These are phyloP conservation scores for Arthrobotrys musiformis DNA, from an alignment of 2,329 filamentous ascomycete species.

Conservation along the genomic window DNA sequence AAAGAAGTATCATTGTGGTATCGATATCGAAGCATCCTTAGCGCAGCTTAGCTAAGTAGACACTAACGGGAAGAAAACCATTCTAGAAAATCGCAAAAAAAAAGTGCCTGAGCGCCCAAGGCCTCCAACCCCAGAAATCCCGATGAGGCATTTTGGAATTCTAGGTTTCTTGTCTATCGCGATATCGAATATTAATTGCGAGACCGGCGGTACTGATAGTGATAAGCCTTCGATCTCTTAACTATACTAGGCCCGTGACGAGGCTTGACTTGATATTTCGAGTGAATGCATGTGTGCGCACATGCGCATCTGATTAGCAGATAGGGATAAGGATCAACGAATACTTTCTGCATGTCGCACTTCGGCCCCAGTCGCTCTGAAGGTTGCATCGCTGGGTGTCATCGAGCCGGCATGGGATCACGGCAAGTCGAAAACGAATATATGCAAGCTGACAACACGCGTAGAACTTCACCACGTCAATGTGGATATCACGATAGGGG, in stretches of 20 bases:
- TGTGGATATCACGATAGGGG: no score
- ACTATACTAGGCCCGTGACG: slow-evolving; percentile 10
- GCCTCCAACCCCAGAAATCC: neutral
- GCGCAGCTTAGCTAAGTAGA: no score
- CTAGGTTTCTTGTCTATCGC: neutral
- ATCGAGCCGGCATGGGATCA: slow-evolving; percentile 22
- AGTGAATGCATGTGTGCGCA: neutral
- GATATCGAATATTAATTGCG: neutral
- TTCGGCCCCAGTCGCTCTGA: slow-evolving; percentile 16
- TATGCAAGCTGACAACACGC: no score
- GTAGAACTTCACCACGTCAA: no score
- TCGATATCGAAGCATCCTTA: neutral
- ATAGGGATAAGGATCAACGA: slow-evolving; percentile 1
- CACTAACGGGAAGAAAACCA: neutral
- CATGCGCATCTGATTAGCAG: slow-evolving; percentile 3
- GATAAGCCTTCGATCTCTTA: neutral
- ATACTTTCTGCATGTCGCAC: slow-evolving; percentile 32
- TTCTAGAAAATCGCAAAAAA: neutral
- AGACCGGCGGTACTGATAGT: neutral
- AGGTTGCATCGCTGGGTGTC: neutral
- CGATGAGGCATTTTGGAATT: slow-evolving; percentile 7
- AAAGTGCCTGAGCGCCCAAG: neutral
- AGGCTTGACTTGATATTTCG: neutral
- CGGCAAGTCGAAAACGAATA: neutral
- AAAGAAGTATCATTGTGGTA: neutral